phyloP scores from a whole-genome alignment of 2,329 filamentous ascomycete genomes.

The Trichocomaceae sp. region DNA sequence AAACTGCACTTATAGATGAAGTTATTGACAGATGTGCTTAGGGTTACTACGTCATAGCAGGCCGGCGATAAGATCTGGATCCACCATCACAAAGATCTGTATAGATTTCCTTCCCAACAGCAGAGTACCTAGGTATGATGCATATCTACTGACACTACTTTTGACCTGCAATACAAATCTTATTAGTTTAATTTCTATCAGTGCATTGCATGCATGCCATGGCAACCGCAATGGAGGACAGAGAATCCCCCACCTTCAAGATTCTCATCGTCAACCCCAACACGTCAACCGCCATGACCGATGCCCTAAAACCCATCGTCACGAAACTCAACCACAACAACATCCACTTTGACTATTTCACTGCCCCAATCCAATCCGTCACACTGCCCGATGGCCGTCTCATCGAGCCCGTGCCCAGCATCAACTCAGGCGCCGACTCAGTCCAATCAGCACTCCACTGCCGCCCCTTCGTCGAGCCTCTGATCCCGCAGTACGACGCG shows the following conservation, averaged over 20 bases:
- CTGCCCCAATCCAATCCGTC: slow-evolving; percentile 28
- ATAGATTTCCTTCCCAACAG: too few species aligned
- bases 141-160: background rate
- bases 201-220: too few species aligned
- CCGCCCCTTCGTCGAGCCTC: slow-evolving; percentile 46
- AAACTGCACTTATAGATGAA: too few species aligned
- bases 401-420: slow-evolving; percentile 59
- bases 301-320: slow-evolving; percentile 36
- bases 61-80: background rate
- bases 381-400: slow-evolving; percentile 24
- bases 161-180: too few species aligned
- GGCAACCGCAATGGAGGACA: slow-evolving; percentile 1
- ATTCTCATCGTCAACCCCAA: slow-evolving; percentile 43
- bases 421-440: slow-evolving; percentile 69
- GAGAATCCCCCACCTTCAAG: slow-evolving; percentile 14
- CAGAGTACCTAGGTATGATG: too few species aligned
- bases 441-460: slow-evolving; percentile 57
- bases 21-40: too few species aligned
- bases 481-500: slow-evolving; percentile 52
- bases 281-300: slow-evolving; percentile 40
- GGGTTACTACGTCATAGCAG: too few species aligned
- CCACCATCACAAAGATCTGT: too few species aligned
- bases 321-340: slow-evolving; percentile 30
- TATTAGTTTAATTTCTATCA: background rate
- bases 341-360: slow-evolving; percentile 35